phyloP scores from a whole-genome alignment of 2,329 filamentous ascomycete species.

The Neonectria faginata region DNA sequence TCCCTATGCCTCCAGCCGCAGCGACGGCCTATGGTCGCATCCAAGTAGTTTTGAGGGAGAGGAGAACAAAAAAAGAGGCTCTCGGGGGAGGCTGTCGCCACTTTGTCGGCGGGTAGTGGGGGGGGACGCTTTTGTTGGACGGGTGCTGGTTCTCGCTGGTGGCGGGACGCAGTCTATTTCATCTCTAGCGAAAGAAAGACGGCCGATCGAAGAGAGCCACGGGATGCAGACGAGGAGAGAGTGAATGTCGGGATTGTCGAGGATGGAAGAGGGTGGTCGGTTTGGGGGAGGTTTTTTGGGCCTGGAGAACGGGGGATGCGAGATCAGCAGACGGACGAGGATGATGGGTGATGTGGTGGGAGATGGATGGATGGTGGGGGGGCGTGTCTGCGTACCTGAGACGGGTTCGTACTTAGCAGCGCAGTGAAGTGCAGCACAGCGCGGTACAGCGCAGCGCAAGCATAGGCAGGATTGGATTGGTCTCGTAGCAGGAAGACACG shows the following conservation, averaged over 20 bases:
- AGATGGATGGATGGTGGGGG: slow-evolving; percentile 29
- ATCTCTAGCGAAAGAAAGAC: slow-evolving; percentile 34
- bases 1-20: slow-evolving; percentile 4
- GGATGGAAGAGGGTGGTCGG: slow-evolving; percentile 26
- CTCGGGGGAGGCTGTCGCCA: slow-evolving; percentile 22
- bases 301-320: slow-evolving; percentile 18
- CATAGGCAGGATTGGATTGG: neutral
- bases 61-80: neutral
- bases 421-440: neutral
- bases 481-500: neutral
- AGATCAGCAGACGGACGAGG: slow-evolving; percentile 44
- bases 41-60: neutral
- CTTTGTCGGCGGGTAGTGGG: slow-evolving; percentile 31
- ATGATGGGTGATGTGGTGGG: slow-evolving; percentile 31
- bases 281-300: slow-evolving; percentile 24
- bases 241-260: slow-evolving; percentile 28
- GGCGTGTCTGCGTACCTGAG: slow-evolving; percentile 36
- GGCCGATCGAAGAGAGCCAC: slow-evolving; percentile 15
- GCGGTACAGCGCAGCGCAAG: neutral
- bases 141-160: slow-evolving; percentile 33
- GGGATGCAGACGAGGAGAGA: slow-evolving; percentile 21
- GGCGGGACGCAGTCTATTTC: slow-evolving; percentile 39
- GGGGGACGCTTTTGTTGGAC: slow-evolving; percentile 16
- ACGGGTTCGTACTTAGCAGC: slow-evolving; percentile 10
- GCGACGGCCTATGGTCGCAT: slow-evolving; percentile 12